Percentiles rank a stretch among this genome's conserved stretches.
Conservation (phyloP, 352 stramenopile species). For the Globisporangium orthogonon region DNA sequence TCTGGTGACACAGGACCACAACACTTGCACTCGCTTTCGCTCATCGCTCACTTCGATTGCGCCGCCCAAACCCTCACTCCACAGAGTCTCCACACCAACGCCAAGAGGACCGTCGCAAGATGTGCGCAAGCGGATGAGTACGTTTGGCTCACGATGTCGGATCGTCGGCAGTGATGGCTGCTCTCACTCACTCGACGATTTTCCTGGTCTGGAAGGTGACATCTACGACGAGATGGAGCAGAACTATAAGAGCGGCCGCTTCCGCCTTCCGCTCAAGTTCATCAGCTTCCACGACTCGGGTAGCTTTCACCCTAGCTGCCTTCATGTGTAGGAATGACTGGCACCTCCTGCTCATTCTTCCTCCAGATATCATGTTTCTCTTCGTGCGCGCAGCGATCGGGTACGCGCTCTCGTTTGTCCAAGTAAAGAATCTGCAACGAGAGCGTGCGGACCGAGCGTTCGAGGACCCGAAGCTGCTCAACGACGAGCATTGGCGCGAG, state of each 20-base stretch:
- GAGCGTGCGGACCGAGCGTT: constrained; percentile 19
- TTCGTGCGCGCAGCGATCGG: constrained; percentile 60
- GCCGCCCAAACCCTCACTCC: not conserved
- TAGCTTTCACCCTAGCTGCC: constrained; percentile 3
- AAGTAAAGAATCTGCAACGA: constrained; percentile 46
- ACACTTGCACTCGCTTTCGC: not conserved
- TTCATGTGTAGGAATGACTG: not conserved
- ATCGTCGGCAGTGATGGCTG: not conserved
- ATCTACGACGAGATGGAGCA: constrained; percentile 68
- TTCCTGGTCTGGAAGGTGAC: constrained; percentile 22
- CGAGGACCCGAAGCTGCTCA: constrained; percentile 18
- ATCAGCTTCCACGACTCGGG: constrained; percentile 56
- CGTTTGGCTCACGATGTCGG: not conserved
- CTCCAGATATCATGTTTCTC: constrained; percentile 61
- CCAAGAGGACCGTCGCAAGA: constrained; percentile 23
- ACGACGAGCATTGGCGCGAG: constrained; percentile 20
- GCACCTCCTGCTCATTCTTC: too few species aligned
- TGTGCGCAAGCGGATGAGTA: constrained; percentile 41
- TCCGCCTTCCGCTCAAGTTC: constrained; percentile 65
- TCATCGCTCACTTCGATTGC: not conserved
- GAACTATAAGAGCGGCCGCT: constrained; percentile 31
- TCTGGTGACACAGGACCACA: not conserved
- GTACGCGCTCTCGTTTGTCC: constrained; percentile 60
- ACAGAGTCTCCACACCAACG: constrained; percentile 3
- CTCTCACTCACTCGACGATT: not conserved